Base-by-base conservation (phyloP, 176 grass and related monocot species). In the Pharus latifolius region DNA sequence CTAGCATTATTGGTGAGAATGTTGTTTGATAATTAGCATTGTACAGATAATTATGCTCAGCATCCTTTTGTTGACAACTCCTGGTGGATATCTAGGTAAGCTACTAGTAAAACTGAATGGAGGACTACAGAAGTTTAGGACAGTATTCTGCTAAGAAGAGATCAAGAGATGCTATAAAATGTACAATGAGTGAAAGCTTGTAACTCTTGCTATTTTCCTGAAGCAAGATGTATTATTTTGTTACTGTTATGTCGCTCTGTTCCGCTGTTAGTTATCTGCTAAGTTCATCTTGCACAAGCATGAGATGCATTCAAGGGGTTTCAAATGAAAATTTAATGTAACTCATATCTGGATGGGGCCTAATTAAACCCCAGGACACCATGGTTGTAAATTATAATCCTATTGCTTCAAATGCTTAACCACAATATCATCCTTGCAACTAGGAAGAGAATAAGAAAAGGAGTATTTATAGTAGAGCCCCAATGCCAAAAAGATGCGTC, bases 51-150 rank as follows among this genome's bases (percentile, higher is more conserved):
- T 56, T 46, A 54, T 56, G 16, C 29, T n/a, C 0, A 29, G 0
- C 38, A 53, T 80, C 61, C 22, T 78, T 78, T 79, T 74, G 45
- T 46, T 67, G 20, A 51, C 5, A 13, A 28, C 32, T 42, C 33
- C 23, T 67, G 52, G 67, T 79, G 45, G 58, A 37, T 73, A 68
- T 35, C 82, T 62, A 65, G 38, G 64, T 69, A 35, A 85, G 52
- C 60, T 55, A 35, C 45, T 27, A 63, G 60, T 38, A n/a, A n/a
- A n/a, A 72, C 50, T 19, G 28, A 15, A 44, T 31, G 37, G 45
- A 79, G 53, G 62, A 56, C 1, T 24, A n/a, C n/a, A 68, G 23
- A 22, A 46, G 61, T 26, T 74, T 42, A 50, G 43, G 14, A 60
- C 51, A 42, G 25, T 25, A 49, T 75, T 65, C 8, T 53, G 34